Evolutionary conservation across 495 filamentous ascomycete genomes (phyloP).

Genomic region (Platismatia glauca): DNA sequence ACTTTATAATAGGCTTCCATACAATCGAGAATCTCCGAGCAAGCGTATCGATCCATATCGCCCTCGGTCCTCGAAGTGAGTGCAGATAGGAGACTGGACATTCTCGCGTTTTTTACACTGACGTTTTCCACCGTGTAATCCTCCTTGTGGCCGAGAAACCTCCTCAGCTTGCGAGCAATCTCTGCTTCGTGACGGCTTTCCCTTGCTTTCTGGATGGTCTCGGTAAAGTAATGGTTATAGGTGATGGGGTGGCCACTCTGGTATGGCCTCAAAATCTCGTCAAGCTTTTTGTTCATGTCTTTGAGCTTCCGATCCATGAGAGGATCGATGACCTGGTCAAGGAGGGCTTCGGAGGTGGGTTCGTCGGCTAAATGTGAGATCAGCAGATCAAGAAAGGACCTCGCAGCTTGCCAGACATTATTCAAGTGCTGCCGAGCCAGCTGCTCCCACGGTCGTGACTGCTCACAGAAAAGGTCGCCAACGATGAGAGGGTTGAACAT

Average conservation of each 20-base stretch:
- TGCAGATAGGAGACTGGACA: neutral
- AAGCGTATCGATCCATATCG: slow-evolving; percentile 36
- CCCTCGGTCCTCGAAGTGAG: slow-evolving; percentile 23
- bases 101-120: neutral
- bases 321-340: neutral
- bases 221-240: slow-evolving; percentile 27
- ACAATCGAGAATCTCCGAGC: slow-evolving; percentile 39
- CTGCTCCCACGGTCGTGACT: slow-evolving; percentile 33
- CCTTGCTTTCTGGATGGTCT: slow-evolving; percentile 20
- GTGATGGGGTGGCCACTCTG: slow-evolving; percentile 21
- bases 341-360: neutral
- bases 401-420: neutral
- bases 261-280: neutral
- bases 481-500: slow-evolving; percentile 41
- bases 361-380: neutral
- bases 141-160: too few species aligned
- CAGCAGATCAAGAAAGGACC: neutral
- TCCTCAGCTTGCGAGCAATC: too few species aligned
- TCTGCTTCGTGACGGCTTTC: neutral
- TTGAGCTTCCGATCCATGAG: neutral
- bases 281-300: slow-evolving; percentile 26
- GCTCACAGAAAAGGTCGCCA: slow-evolving; percentile 35
- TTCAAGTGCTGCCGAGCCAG: neutral
- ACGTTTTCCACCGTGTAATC: neutral
- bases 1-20: slow-evolving; percentile 47